Percentiles rank a stretch among this genome's conserved stretches.
phyloP scores from a whole-genome alignment of 768 basidiomycete species.

The Kwoniella sp. region DNA sequence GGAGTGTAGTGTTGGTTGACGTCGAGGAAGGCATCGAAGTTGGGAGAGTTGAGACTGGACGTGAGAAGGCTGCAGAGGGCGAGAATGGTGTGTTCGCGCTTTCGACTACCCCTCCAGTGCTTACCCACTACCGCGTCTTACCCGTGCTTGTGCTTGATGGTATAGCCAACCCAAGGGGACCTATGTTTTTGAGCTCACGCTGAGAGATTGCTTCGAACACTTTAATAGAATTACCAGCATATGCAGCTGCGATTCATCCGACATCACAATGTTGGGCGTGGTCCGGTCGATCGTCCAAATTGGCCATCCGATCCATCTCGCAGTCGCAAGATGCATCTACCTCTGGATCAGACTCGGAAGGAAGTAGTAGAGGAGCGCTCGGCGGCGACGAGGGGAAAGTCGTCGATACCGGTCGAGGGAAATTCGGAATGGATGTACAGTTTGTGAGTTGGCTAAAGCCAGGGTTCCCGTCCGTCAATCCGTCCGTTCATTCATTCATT shows the following conservation, averaged over 20 bases:
- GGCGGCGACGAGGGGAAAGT: constrained; percentile 45
- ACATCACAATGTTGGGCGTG: constrained; percentile 48
- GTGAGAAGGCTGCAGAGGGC: constrained; percentile 61
- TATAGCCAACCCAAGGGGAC: too few relatives aligned
- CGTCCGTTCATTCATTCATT: too few relatives aligned
- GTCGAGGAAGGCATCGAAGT: constrained; percentile 65
- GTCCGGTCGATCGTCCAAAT: constrained; percentile 50
- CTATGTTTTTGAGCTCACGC: background rate
- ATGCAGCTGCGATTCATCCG: constrained; percentile 81
- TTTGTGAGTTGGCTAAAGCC: constrained; percentile 62
- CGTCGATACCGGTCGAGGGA: constrained; percentile 54
- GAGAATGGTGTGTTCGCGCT: constrained; percentile 78
- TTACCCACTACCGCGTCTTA: too few relatives aligned
- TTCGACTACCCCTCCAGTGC: too few relatives aligned
- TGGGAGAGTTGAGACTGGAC: constrained; percentile 74
- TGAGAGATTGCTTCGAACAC: background rate
- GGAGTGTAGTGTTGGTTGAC: constrained; percentile 75
- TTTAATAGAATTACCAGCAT: constrained; percentile 61
- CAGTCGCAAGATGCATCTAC: constrained; percentile 15
- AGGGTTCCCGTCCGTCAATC: too few relatives aligned
- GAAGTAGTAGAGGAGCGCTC: constrained; percentile 22
- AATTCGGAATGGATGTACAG: constrained; percentile 55
- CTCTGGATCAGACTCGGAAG: constrained; percentile 24
- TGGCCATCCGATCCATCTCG: constrained; percentile 36
- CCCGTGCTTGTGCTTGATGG: too few relatives aligned